Base-by-base conservation (phyloP, 2,329 filamentous ascomycete species). In the Fusarium nanum region DNA sequence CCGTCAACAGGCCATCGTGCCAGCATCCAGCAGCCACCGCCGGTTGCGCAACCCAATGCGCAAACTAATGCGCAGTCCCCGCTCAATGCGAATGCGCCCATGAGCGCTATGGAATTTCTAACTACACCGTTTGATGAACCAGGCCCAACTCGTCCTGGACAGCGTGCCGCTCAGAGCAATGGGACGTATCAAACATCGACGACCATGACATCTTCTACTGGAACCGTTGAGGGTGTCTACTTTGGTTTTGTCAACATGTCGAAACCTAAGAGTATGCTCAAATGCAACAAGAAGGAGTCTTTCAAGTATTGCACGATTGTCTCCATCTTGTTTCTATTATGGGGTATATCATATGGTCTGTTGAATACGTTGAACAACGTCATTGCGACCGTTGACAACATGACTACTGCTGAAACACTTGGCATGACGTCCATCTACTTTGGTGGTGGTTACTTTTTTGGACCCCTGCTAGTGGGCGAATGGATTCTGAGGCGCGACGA, bases 301-400 rank as follows among this genome's bases (percentile, higher is more conserved):
- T 81, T 92, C 70, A 91, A 89, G 68, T 93, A 93, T 68, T 90
- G 92, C 74, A 85, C 87, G 18, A 84, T 93, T 68, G 93, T 97
- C 23, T 93, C 92, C 2, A 86, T 94, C 9, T 83, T 97, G 0
- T 97, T 97, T 80, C 89, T 97, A 69, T 83, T 97, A 5, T 97
- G 93, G 94, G 94, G 94, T 0, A 91, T 97, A 61, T 94, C 93
- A 0, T 97, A 97, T 73, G 94, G 94, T 1, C 85, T 97, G 3
- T 83, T 97, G 8, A 93, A 96, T 74, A 91, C 91, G 0, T 86
- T 98, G 28, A 97, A 97, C 77, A 86, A 85, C 22, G 88, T 89
- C 25, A 90, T 93, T 55, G 88, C 91, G 37, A 76, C 80, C 14
- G 86, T 93, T 8, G 86, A 90, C 16, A 75, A 86, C 23, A 90